These are phyloP conservation scores for Geum urbanum DNA, from an alignment of 306 rosid genomes.

Conservation along the genomic window DNA sequence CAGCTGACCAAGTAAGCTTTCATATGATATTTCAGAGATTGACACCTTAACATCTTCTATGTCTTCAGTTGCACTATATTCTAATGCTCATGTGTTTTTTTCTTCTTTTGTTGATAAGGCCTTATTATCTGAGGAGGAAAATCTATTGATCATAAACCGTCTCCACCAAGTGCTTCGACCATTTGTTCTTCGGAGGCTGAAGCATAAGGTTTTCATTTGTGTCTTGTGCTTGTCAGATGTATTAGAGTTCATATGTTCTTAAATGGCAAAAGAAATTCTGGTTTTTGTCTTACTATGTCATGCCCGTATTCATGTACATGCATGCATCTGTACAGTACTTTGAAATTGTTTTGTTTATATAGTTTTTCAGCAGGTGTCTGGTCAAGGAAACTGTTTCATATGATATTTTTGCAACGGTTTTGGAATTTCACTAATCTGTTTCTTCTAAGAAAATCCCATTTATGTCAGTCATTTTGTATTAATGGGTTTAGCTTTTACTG, in stretches of 20 bases:
- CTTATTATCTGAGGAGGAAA: slow-evolving; percentile 95
- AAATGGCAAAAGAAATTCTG: background rate
- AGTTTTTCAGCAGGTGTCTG: background rate
- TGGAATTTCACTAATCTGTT: background rate
- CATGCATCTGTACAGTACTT: slow-evolving; percentile 9
- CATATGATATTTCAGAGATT: slow-evolving; percentile 17
- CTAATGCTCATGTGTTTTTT: slow-evolving; percentile 17
- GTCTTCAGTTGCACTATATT: slow-evolving; percentile 17
- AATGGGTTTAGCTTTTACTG: background rate
- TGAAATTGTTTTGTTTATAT: background rate
- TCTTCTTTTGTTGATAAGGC: slow-evolving; percentile 50
- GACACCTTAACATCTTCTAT: slow-evolving; percentile 1
- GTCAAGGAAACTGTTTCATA: background rate
- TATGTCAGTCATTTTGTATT: background rate
- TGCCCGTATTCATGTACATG: background rate
- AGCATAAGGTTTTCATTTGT: slow-evolving; percentile 74
- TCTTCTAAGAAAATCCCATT: background rate
- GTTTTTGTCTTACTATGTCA: background rate
- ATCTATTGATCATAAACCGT: slow-evolving; percentile 97
- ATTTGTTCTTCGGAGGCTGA: slow-evolving; percentile 96
- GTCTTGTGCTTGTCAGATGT: slow-evolving; percentile 13
- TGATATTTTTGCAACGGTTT: background rate
- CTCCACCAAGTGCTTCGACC: slow-evolving; percentile 99
- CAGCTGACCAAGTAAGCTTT: slow-evolving; percentile 74
- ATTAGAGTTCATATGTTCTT: background rate